Evolutionary conservation across 306 rosid species (phyloP).

Genomic region (Trifolium repens): DNA sequence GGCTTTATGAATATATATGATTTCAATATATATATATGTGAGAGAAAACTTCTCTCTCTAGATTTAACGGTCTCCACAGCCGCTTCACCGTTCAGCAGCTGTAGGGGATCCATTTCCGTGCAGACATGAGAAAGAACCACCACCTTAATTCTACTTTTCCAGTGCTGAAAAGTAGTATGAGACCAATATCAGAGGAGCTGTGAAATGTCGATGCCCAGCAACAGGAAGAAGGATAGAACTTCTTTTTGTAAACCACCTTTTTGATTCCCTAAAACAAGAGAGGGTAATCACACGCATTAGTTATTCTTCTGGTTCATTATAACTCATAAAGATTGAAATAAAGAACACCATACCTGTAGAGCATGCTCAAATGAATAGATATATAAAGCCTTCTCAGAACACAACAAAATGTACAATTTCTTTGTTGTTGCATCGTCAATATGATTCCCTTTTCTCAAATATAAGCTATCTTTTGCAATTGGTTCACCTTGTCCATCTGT

Average conservation of each 20-base stretch:
- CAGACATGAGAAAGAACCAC: constrained; percentile 10
- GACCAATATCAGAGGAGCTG: constrained; percentile 54
- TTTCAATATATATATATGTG: neutral
- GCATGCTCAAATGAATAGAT: constrained; percentile 75
- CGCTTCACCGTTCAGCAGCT: neutral
- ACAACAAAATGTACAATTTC: constrained; percentile 59
- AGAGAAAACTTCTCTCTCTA: neutral
- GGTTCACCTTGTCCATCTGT: constrained; percentile 61
- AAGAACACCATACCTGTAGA: constrained; percentile 60
- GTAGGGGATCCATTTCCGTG: neutral
- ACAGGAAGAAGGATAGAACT: constrained; percentile 73
- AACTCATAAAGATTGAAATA: constrained; percentile 20
- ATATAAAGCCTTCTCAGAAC: constrained; percentile 89
- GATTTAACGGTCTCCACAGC: neutral
- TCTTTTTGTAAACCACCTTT: constrained; percentile 85
- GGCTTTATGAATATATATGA: constrained; percentile 5
- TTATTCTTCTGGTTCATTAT: constrained; percentile 3
- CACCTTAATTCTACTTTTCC: constrained; percentile 89
- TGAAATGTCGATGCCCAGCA: constrained; percentile 87
- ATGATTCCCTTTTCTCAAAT: constrained; percentile 50
- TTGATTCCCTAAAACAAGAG: constrained; percentile 70
- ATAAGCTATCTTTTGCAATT: constrained; percentile 43
- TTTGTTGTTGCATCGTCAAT: constrained; percentile 53
- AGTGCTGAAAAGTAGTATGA: constrained; percentile 59
- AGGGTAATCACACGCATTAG: constrained; percentile 28